Evolutionary conservation across 2,329 filamentous ascomycete species (phyloP).

Genomic region (Cladosporium sphaerospermum): DNA sequence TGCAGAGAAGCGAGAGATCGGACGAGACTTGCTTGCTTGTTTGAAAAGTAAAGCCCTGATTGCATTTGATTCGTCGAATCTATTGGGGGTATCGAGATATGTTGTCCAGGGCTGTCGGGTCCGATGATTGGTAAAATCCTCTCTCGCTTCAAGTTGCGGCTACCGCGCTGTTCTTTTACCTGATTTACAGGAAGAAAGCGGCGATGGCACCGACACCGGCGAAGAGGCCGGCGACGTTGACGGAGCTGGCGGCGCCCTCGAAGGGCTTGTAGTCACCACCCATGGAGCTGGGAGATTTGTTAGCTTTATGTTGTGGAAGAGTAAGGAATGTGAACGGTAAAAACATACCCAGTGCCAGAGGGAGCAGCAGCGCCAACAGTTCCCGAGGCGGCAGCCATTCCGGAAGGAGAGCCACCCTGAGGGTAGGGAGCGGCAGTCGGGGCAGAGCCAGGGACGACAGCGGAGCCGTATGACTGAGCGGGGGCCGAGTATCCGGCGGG

Average conservation of each 20-base stretch:
- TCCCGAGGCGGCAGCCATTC: constrained; percentile 1
- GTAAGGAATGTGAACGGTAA: neutral
- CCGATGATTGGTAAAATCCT: neutral
- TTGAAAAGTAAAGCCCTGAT: neutral
- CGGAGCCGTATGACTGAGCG: too few relatives aligned
- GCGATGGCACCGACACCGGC: constrained; percentile 21
- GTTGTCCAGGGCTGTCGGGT: constrained; percentile 5
- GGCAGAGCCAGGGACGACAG: constrained; percentile 31
- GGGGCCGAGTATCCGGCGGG: too few relatives aligned
- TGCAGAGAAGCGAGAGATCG: neutral
- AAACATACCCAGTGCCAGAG: constrained; percentile 14
- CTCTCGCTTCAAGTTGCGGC: neutral
- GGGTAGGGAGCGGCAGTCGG: constrained; percentile 31
- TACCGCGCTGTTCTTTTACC: too few relatives aligned
- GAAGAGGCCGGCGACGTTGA: constrained; percentile 19
- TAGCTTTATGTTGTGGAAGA: neutral
- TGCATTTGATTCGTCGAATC: neutral
- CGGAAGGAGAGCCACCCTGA: constrained; percentile 8
- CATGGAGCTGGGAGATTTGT: neutral
- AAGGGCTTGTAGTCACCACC: neutral
- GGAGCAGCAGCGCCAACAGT: constrained; percentile 3
- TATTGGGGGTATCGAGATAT: neutral
- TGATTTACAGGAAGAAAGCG: constrained; percentile 23
- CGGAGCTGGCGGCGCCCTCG: constrained; percentile 8
- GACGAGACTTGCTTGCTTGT: neutral